These are phyloP conservation scores for Boletus vinaceobasis DNA, from an alignment of 768 basidiomycete genomes.

Conservation along the genomic window DNA sequence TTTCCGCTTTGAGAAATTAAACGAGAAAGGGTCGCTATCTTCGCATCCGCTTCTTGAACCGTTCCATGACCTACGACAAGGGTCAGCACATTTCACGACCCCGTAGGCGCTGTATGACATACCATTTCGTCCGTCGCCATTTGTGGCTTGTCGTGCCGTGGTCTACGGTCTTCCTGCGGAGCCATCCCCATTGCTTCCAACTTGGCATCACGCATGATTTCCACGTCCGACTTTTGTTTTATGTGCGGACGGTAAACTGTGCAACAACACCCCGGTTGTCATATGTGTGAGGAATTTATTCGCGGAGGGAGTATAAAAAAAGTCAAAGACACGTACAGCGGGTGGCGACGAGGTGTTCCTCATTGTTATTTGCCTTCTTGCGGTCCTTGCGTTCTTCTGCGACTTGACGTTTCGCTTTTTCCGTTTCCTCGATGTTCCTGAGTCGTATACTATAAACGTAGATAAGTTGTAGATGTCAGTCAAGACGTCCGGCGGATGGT, in stretches of 20 bases:
- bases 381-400: conserved; percentile 67
- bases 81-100: background rate
- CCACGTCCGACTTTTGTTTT: conserved; percentile 80
- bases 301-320: background rate
- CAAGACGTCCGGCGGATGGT: no score
- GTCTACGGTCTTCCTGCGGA: conserved; percentile 37
- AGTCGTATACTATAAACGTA: conserved; percentile 61
- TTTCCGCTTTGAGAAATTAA: background rate
- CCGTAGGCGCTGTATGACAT: conserved; percentile 21
- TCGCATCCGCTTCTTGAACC: conserved; percentile 96
- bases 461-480: no score
- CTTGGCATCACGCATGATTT: conserved; percentile 85
- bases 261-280: background rate
- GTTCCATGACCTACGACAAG: conserved; percentile 79
- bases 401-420: conserved; percentile 88
- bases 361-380: conserved; percentile 56
- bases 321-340: conserved; percentile 60
- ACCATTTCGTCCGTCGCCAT: conserved; percentile 92
- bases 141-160: conserved; percentile 57
- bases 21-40: conserved; percentile 43
- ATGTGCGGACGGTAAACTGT: conserved; percentile 83
- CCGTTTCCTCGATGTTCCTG: conserved; percentile 96
- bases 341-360: conserved; percentile 80
- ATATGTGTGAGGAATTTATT: background rate
- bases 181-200: conserved; percentile 80